These are phyloP conservation scores for Arachnopeziza araneosa DNA, from an alignment of 2,329 filamentous ascomycete species.

Conservation along the genomic window DNA sequence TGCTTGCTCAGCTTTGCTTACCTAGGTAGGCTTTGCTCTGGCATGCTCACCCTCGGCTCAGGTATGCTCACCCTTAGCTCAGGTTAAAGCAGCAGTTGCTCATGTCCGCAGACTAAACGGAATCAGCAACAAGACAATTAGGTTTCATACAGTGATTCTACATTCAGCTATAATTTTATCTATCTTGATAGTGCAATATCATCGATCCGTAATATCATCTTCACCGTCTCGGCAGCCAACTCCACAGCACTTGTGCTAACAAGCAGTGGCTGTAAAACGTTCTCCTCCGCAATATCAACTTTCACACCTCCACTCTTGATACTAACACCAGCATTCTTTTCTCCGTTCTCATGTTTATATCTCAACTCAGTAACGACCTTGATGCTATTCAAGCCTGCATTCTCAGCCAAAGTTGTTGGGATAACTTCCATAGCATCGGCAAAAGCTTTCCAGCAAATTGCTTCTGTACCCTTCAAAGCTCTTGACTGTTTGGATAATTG, in stretches of 20 bases:
- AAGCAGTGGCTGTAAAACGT: conserved; percentile 89
- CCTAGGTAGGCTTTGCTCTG: too few relatives aligned
- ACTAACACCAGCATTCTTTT: conserved; percentile 94
- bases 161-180: background rate
- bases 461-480: conserved; percentile 81
- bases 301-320: conserved; percentile 98
- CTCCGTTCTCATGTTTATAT: conserved; percentile 89
- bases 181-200: conserved; percentile 28
- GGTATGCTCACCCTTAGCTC: too few relatives aligned
- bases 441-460: conserved; percentile 99
- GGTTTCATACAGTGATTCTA: background rate
- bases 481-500: conserved; percentile 77
- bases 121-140: too few relatives aligned
- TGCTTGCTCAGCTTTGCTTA: too few relatives aligned
- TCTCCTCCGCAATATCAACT: conserved; percentile 93
- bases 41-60: too few relatives aligned
- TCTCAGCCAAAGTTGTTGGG: conserved; percentile 93
- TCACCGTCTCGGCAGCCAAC: conserved; percentile 94
- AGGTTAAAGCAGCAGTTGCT: too few relatives aligned
- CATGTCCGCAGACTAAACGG: too few relatives aligned
- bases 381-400: conserved; percentile 96
- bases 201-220: conserved; percentile 40
- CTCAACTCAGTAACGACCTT: conserved; percentile 95
- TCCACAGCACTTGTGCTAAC: conserved; percentile 98
- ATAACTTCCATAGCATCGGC: conserved; percentile 97